Evolutionary conservation across 768 basidiomycete species (phyloP), one percentile per base, ranked within the genome.

Genomic region (Terana coerulea): DNA sequence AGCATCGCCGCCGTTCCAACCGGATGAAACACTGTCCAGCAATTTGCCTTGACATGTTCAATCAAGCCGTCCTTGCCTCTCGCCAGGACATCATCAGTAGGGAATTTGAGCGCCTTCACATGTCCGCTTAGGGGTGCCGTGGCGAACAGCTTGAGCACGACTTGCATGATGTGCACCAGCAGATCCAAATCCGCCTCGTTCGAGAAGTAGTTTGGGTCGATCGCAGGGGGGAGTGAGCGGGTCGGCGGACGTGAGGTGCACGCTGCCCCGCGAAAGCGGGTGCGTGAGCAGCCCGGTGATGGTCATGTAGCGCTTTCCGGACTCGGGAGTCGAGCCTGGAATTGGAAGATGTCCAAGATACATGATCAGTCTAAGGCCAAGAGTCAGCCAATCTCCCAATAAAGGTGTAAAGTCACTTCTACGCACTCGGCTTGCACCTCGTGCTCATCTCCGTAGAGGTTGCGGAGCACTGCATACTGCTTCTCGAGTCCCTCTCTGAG

Each of bases 1-100:
- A 25, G 17, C 22, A 68, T 69, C 55, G 79, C 74, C 3, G 75
- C 77, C 15, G 40, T 45, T 14, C 45, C 52, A 22, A 48, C 33
- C 33, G 33, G 33, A 34, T 34, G 33, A 34, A n/a, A n/a, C n/a
- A n/a, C n/a, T n/a, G n/a, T n/a, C n/a, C n/a, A n/a, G n/a, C n/a
- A n/a, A n/a, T n/a, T n/a, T n/a, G n/a, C 26, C 43, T 44, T 44
- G 11, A 22, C 43, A 11, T 22, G 29, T 26, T 44, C 43, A 7
- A 21, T 22, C 11, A 44, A 25, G 11, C 15, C 43, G 11, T 44
- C 43, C 15, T 44, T 26, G 10, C 12, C 22, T 19, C 29, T 26
- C 26, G 11, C 43, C 6, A n/a, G n/a, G n/a, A n/a, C n/a, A n/a
- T 26, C 43, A n/a, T n/a, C n/a, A 11, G 43, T 22, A 9, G 43